A percentile compares a stretch with the other conserved stretches of the same genome.
Conservation (phyloP, 495 filamentous ascomycete species). For the Tuber melanosporum region DNA sequence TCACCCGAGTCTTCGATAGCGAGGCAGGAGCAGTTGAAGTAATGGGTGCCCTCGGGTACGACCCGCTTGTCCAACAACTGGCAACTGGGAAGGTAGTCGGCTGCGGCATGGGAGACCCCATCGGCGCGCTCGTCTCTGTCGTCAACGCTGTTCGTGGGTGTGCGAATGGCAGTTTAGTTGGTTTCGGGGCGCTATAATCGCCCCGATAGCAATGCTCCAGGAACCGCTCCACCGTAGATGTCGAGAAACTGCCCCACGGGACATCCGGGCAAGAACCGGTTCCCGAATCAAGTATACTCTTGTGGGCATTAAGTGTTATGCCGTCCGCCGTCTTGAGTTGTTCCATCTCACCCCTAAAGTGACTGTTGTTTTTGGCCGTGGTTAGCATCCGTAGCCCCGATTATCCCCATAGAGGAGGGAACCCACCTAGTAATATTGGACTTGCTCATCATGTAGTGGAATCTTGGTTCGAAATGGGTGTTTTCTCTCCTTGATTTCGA, state of each 20-base stretch:
- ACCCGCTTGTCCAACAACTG: not conserved
- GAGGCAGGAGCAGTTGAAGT: too few species aligned
- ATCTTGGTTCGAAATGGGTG: too few species aligned
- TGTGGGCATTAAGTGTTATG: not conserved
- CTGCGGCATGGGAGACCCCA: too few species aligned
- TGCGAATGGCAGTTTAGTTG: not conserved
- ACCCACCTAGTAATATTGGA: too few species aligned
- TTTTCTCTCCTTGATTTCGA: too few species aligned
- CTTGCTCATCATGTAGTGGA: too few species aligned
- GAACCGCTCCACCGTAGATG: constrained; percentile 64
- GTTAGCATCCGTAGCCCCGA: not conserved
- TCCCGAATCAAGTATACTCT: not conserved
- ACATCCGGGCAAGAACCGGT: not conserved
- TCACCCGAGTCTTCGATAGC: too few species aligned
- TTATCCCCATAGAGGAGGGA: too few species aligned
- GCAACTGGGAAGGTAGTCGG: too few species aligned
- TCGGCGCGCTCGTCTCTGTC: not conserved
- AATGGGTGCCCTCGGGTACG: not conserved
- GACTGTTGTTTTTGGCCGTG: not conserved
- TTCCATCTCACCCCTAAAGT: not conserved
- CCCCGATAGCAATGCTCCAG: constrained; percentile 84
- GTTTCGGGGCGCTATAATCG: constrained; percentile 52
- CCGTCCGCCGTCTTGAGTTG: not conserved
- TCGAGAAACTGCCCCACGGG: not conserved
- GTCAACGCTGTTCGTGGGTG: not conserved